Evolutionary conservation across 306 rosid genomes (phyloP).

Genomic region (Inga oerstediana): DNA sequence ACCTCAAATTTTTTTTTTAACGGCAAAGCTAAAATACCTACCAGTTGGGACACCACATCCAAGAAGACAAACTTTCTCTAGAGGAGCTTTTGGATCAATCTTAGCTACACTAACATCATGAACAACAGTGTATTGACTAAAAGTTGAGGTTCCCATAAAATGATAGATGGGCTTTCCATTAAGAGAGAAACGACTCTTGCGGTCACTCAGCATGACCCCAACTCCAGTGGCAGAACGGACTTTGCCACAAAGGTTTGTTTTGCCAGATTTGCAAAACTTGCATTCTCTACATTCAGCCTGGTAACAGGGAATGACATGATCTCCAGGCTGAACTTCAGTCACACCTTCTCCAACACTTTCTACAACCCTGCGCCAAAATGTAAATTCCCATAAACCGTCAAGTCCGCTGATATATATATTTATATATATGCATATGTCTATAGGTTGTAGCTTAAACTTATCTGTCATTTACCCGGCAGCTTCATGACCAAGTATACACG

Average conservation of each 20-base stretch:
- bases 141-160: slow-evolving; percentile 96
- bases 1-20: neutral
- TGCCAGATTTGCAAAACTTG: slow-evolving; percentile 96
- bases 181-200: slow-evolving; percentile 81
- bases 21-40: slow-evolving; percentile 8
- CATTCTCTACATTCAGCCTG: slow-evolving; percentile 96
- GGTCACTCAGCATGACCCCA: slow-evolving; percentile 88
- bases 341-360: slow-evolving; percentile 98
- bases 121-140: slow-evolving; percentile 94
- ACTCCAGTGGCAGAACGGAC: slow-evolving; percentile 89
- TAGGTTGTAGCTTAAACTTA: neutral
- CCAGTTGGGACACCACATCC: slow-evolving; percentile 92
- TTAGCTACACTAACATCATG: slow-evolving; percentile 97
- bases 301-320: slow-evolving; percentile 95
- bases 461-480: slow-evolving; percentile 67
- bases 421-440: neutral
- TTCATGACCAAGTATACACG: slow-evolving; percentile 93
- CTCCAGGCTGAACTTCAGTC: slow-evolving; percentile 78
- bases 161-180: slow-evolving; percentile 88
- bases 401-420: neutral
- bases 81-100: slow-evolving; percentile 83
- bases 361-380: slow-evolving; percentile 61
- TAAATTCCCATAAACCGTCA: slow-evolving; percentile 7
- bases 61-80: slow-evolving; percentile 93
- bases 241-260: slow-evolving; percentile 95